phyloP scores from a whole-genome alignment of 139 green algal species.

The Zygnema cylindricum region DNA sequence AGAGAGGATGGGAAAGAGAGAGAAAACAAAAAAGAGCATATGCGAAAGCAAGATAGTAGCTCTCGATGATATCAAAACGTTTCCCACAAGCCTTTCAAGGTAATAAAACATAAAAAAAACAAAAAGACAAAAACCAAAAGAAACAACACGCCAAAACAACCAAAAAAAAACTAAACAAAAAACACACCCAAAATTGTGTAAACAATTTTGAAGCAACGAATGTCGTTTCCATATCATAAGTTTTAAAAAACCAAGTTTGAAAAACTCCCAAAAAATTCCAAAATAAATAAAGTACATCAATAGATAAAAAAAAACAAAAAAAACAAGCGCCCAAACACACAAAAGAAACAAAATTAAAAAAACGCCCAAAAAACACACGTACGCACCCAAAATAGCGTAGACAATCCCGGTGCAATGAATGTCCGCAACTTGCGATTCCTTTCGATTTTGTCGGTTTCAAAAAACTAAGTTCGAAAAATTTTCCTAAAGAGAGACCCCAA shows the following conservation, averaged over 20 bases:
- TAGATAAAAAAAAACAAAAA: background rate
- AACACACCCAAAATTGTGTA: conserved; percentile 45
- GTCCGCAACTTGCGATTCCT: conserved; percentile 23
- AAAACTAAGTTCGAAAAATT: conserved; percentile 63
- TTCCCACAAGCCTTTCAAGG: background rate
- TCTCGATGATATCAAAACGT: background rate
- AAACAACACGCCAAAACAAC: background rate
- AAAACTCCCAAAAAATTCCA: conserved; percentile 62
- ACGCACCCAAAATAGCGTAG: conserved; percentile 57
- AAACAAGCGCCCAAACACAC: background rate
- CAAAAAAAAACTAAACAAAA: background rate
- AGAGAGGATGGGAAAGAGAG: background rate
- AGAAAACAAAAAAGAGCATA: background rate
- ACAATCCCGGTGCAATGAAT: conserved; percentile 61
- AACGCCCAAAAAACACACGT: background rate
- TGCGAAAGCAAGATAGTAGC: background rate
- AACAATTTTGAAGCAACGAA: conserved; percentile 56
- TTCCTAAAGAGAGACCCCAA: conserved; percentile 56
- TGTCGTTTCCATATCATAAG: conserved; percentile 27
- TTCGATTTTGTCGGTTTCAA: conserved; percentile 37
- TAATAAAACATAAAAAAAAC: background rate
- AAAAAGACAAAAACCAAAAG: background rate
- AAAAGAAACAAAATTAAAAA: too few relatives aligned
- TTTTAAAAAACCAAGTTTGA: conserved; percentile 60
- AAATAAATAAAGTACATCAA: too few relatives aligned